These are phyloP conservation scores for Chaetoscypha palmicola DNA, from an alignment of 2,329 filamentous ascomycete species.

Conservation along the genomic window DNA sequence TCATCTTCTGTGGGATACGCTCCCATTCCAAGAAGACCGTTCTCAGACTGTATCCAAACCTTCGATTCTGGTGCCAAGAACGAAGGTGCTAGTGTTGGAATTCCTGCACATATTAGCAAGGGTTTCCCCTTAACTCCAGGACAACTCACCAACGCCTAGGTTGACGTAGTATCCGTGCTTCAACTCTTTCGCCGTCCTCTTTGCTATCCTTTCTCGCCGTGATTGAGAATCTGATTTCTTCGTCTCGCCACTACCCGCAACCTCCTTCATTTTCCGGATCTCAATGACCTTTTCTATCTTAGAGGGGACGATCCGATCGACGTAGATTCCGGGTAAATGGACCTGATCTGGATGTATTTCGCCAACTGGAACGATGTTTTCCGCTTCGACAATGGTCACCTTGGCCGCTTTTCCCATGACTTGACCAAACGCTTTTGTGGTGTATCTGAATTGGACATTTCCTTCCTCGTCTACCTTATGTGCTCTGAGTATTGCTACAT, in stretches of 20 bases:
- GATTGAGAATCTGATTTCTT: constrained; percentile 40
- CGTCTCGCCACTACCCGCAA: constrained; percentile 22
- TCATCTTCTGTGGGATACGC: constrained; percentile 67
- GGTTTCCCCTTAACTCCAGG: background rate
- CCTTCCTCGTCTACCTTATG: constrained; percentile 71
- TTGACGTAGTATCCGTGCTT: constrained; percentile 74
- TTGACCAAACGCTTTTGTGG: constrained; percentile 67
- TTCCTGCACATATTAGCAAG: constrained; percentile 43
- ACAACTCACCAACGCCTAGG: constrained; percentile 58
- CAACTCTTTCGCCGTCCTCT: constrained; percentile 71
- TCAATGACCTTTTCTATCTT: constrained; percentile 68
- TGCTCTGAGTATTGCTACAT: constrained; percentile 70
- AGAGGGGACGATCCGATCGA: constrained; percentile 72
- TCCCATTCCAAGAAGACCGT: constrained; percentile 78
- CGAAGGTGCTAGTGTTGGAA: constrained; percentile 76
- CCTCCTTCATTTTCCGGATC: constrained; percentile 51
- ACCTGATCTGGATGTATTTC: constrained; percentile 67
- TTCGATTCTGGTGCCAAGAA: constrained; percentile 61
- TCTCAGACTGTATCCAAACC: constrained; percentile 82
- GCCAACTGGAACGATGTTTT: constrained; percentile 72
- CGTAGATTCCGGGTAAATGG: constrained; percentile 74
- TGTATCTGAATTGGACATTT: constrained; percentile 75
- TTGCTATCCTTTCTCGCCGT: constrained; percentile 65
- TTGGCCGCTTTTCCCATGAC: constrained; percentile 77
- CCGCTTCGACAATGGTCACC: constrained; percentile 75